phyloP scores from a whole-genome alignment of 2,329 filamentous ascomycete species.

The Colletotrichum sp. region DNA sequence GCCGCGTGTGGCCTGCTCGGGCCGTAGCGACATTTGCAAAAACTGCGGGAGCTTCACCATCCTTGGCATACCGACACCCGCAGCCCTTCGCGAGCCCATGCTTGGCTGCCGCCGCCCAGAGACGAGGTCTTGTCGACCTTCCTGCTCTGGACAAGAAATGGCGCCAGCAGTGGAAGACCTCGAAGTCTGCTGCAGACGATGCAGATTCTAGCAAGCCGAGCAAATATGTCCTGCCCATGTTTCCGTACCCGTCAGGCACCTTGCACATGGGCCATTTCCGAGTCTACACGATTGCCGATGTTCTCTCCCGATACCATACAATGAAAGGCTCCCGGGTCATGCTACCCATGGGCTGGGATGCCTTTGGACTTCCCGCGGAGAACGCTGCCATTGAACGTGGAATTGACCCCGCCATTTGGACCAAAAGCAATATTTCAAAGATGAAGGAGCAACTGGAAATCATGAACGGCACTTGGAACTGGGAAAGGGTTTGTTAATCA shows the following conservation, averaged over 20 bases:
- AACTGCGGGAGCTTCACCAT: not conserved
- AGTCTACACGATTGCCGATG: slow-evolving; percentile 90
- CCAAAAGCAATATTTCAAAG: slow-evolving; percentile 75
- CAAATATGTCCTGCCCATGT: slow-evolving; percentile 86
- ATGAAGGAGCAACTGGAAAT: slow-evolving; percentile 83
- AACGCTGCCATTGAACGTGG: slow-evolving; percentile 88
- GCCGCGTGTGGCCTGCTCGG: slow-evolving; percentile 20
- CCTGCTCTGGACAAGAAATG: slow-evolving; percentile 56
- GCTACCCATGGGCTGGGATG: slow-evolving; percentile 95
- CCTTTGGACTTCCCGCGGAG: slow-evolving; percentile 88
- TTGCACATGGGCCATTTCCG: slow-evolving; percentile 87
- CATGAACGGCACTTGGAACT: slow-evolving; percentile 87
- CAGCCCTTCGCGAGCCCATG: not conserved
- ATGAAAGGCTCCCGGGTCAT: slow-evolving; percentile 79
- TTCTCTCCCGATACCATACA: slow-evolving; percentile 76
- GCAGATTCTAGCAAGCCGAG: slow-evolving; percentile 22
- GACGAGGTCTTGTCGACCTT: slow-evolving; percentile 51
- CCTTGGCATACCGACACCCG: not conserved
- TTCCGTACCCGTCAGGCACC: slow-evolving; percentile 87
- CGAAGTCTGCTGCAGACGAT: slow-evolving; percentile 18
- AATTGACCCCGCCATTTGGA: slow-evolving; percentile 80
- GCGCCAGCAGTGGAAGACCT: slow-evolving; percentile 49
- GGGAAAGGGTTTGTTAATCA: slow-evolving; percentile 70
- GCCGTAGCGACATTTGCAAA: slow-evolving; percentile 1
- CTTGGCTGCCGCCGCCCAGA: slow-evolving; percentile 14